Evolutionary conservation across 208 protist species (phyloP).

Genomic region (Leishmania aethiopica): DNA sequence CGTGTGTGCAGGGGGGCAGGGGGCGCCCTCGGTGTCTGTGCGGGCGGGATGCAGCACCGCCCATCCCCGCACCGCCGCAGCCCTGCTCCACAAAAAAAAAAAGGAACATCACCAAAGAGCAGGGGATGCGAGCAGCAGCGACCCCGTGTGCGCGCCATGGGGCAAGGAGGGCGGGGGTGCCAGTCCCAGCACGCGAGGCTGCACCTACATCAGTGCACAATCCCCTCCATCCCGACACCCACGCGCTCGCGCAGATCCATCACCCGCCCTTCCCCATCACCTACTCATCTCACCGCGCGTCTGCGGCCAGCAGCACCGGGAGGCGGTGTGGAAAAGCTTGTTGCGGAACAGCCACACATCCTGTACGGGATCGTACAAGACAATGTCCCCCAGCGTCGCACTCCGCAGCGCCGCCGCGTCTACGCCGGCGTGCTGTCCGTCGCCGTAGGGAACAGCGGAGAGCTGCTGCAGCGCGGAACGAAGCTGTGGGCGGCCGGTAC

Average conservation of each 20-base stretch:
- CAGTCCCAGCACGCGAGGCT: neutral
- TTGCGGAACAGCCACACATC: conserved; percentile 79
- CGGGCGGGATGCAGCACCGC: neutral
- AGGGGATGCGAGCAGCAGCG: neutral
- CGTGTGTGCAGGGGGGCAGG: neutral
- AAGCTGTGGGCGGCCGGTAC: conserved; percentile 47
- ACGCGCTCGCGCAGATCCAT: neutral
- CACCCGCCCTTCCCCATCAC: neutral
- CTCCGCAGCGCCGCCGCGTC: conserved; percentile 49
- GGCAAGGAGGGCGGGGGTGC: neutral
- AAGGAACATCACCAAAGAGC: neutral
- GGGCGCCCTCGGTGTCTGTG: neutral
- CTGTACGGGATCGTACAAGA: conserved; percentile 77
- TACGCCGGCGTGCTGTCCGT: conserved; percentile 41
- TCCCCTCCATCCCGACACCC: neutral
- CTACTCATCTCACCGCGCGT: neutral
- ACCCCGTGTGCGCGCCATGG: neutral
- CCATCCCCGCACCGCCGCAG: neutral
- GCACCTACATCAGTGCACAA: neutral
- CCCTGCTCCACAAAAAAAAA: neutral
- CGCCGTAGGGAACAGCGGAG: conserved; percentile 49
- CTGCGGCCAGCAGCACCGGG: conserved; percentile 57
- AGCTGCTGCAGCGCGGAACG: conserved; percentile 51
- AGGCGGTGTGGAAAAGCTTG: conserved; percentile 76
- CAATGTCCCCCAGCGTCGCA: conserved; percentile 61